phyloP scores from a whole-genome alignment of 1,284 basidiomycete species.

The Prillingera fragicola region DNA sequence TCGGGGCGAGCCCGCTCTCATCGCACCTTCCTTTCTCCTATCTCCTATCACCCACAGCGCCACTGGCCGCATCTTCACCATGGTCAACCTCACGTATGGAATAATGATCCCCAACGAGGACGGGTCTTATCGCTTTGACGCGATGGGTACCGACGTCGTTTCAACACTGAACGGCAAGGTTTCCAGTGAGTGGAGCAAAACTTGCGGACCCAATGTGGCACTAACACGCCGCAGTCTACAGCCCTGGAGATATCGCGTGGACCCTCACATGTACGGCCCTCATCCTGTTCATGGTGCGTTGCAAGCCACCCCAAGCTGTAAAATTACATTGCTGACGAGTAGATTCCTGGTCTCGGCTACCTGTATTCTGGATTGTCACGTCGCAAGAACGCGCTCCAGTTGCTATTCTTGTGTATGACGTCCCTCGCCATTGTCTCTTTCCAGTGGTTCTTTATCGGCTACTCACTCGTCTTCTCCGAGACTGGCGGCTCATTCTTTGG shows the following conservation, averaged over 20 bases:
- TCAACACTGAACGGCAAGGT: constrained; percentile 19
- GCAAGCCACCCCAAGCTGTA: neutral
- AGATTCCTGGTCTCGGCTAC: constrained; percentile 64
- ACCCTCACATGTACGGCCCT: constrained; percentile 71
- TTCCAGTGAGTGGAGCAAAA: constrained; percentile 6
- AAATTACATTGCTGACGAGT: constrained; percentile 1
- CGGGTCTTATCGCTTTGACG: constrained; percentile 14
- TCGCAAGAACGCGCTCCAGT: constrained; percentile 55
- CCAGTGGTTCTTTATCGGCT: constrained; percentile 86
- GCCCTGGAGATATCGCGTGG: constrained; percentile 76
- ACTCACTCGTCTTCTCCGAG: constrained; percentile 72
- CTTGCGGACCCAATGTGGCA: neutral
- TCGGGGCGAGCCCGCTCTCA: no score
- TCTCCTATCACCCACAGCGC: neutral
- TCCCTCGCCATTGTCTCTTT: constrained; percentile 68
- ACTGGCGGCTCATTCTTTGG: constrained; percentile 61
- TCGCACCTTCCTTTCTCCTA: neutral
- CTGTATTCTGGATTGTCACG: constrained; percentile 82
- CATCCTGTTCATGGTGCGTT: constrained; percentile 55
- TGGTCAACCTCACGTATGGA: constrained; percentile 24
- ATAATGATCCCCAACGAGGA: constrained; percentile 15
- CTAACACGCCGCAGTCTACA: constrained; percentile 51
- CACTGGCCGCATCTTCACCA: constrained; percentile 1
- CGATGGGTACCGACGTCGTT: constrained; percentile 29
- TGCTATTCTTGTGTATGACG: constrained; percentile 55